Percentiles rank a stretch among this genome's conserved stretches.
phyloP scores from a whole-genome alignment of 1,284 basidiomycete species.

The Grifola frondosa region DNA sequence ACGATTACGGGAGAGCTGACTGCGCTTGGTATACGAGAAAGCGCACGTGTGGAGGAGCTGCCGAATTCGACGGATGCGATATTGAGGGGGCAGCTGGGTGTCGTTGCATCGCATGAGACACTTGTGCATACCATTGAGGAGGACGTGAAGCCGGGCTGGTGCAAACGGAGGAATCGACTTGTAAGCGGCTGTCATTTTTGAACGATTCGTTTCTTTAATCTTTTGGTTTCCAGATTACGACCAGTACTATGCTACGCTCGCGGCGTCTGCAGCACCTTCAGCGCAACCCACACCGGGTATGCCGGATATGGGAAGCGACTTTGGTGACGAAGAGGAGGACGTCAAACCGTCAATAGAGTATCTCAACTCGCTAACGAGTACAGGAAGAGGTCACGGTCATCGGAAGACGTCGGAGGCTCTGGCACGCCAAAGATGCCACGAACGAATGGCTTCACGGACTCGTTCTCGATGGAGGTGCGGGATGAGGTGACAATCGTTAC shows the following conservation, averaged over 20 bases:
- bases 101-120: constrained; percentile 33
- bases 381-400: constrained; percentile 67
- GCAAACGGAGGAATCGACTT: constrained; percentile 52
- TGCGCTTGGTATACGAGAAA: constrained; percentile 77
- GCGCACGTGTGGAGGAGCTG: constrained; percentile 43
- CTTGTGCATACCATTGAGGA: constrained; percentile 38
- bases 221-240: constrained; percentile 56
- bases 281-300: constrained; percentile 56
- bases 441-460: constrained; percentile 35
- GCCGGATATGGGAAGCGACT: constrained; percentile 33
- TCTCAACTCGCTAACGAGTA: constrained; percentile 67
- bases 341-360: constrained; percentile 62
- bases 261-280: constrained; percentile 58
- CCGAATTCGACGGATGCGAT: constrained; percentile 65
- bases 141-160: constrained; percentile 59
- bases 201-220: constrained; percentile 6
- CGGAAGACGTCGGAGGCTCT: constrained; percentile 50
- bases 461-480: constrained; percentile 10
- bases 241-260: constrained; percentile 75
- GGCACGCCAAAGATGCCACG: constrained; percentile 46
- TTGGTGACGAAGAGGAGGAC: constrained; percentile 65
- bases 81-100: constrained; percentile 59
- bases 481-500: constrained; percentile 15
- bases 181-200: constrained; percentile 38
- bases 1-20: constrained; percentile 93